phyloP scores from a whole-genome alignment of 805 yeast species.

The Candida ovalis region DNA sequence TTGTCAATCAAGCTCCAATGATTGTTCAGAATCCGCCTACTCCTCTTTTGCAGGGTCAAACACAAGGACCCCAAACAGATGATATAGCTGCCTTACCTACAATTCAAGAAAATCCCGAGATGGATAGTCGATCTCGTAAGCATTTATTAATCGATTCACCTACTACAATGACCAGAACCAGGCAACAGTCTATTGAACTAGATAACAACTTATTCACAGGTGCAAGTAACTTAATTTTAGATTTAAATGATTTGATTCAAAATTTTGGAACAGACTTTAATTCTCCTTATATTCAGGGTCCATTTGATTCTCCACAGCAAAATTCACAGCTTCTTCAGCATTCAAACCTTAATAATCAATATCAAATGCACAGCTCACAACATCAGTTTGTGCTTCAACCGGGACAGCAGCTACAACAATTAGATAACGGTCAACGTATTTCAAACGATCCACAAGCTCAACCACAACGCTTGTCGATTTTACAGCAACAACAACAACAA shows the following conservation, averaged over 20 bases:
- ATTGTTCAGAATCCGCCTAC: conserved; percentile 24
- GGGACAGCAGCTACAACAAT: not conserved
- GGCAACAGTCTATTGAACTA: conserved; percentile 20
- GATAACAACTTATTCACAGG: conserved; percentile 32
- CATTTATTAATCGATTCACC: conserved; percentile 11
- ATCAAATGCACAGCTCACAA: not conserved
- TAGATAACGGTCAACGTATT: not conserved
- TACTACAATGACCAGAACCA: conserved; percentile 1
- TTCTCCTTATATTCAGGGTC: conserved; percentile 8
- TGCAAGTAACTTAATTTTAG: conserved; percentile 33
- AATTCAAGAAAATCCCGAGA: not conserved
- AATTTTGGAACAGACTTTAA: conserved; percentile 25
- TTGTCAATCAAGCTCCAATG: conserved; percentile 15
- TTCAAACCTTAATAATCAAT: not conserved
- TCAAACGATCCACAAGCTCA: not conserved
- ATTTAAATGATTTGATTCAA: conserved; percentile 32
- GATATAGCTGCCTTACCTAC: not conserved
- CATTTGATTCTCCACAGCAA: not conserved
- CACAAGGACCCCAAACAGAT: not conserved
- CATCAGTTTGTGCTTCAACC: not conserved
- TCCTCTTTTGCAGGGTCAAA: not conserved
- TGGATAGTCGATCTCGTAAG: conserved; percentile 11
- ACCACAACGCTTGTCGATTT: not conserved
- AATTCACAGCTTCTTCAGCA: not conserved
- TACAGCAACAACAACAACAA: not conserved